Percentiles rank a stretch among this genome's conserved stretches.
Conservation (phyloP, 2,329 filamentous ascomycete genomes). For the Pyricularia pennisetigena region DNA sequence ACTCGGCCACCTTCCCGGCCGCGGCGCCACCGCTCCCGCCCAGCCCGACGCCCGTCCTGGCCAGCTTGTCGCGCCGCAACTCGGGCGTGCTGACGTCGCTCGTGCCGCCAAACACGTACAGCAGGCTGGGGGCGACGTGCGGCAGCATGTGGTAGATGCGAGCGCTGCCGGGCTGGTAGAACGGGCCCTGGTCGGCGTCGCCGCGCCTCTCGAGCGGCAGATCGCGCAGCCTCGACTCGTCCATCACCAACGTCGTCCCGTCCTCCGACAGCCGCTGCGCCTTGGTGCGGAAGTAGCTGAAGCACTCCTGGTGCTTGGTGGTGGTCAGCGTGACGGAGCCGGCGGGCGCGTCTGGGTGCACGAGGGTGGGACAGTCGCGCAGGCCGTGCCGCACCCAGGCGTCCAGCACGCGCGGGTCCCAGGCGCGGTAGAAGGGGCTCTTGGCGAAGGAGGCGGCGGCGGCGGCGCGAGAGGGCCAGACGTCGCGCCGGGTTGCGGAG, state of each 20-base stretch:
- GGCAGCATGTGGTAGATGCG: slow-evolving; percentile 47
- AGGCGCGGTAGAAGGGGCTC: slow-evolving; percentile 68
- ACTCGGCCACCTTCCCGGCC: slow-evolving; percentile 57
- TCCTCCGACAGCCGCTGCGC: slow-evolving; percentile 31
- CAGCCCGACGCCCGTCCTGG: slow-evolving; percentile 51
- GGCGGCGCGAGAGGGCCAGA: slow-evolving; percentile 67
- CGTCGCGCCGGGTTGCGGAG: slow-evolving; percentile 65
- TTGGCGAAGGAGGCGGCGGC: slow-evolving; percentile 58
- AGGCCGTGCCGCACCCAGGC: slow-evolving; percentile 65
- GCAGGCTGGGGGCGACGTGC: slow-evolving; percentile 50
- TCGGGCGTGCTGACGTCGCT: slow-evolving; percentile 45
- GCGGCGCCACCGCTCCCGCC: slow-evolving; percentile 57
- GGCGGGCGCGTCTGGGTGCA: slow-evolving; percentile 36
- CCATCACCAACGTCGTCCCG: slow-evolving; percentile 24
- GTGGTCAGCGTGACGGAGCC: slow-evolving; percentile 58
- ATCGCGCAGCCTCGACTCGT: slow-evolving; percentile 33
- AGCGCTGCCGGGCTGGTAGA: slow-evolving; percentile 59
- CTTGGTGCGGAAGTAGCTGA: slow-evolving; percentile 61
- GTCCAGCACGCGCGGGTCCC: slow-evolving; percentile 74
- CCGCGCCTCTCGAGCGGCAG: slow-evolving; percentile 27
- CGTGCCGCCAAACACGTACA: slow-evolving; percentile 59
- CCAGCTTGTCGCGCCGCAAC: slow-evolving; percentile 47
- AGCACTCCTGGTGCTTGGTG: slow-evolving; percentile 80
- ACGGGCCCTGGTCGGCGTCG: slow-evolving; percentile 31
- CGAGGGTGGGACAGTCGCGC: slow-evolving; percentile 57